Evolutionary conservation across 2,329 filamentous ascomycete species (phyloP).

Genomic region (Beauveria pseudobassiana): DNA sequence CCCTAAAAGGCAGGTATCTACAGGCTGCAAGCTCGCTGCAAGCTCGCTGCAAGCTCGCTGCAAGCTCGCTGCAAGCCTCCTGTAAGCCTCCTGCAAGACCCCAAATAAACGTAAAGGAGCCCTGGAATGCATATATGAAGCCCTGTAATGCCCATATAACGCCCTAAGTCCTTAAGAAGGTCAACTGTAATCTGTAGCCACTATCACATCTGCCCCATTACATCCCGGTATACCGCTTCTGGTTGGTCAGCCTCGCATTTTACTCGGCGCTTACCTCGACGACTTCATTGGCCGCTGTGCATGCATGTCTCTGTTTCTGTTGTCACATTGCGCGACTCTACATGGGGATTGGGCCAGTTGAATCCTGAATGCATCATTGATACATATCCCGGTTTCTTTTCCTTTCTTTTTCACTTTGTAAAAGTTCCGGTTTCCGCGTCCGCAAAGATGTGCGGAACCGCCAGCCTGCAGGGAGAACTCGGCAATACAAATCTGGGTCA

Average conservation of each 20-base stretch:
- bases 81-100: background rate
- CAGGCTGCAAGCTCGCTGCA: background rate
- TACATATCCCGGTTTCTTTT: background rate
- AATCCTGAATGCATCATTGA: background rate
- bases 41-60: background rate
- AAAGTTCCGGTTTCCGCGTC: too few species aligned
- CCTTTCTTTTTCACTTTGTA: too few species aligned
- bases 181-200: background rate
- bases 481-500: too few species aligned
- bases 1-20: background rate
- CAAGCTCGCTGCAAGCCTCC: background rate
- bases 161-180: too few species aligned
- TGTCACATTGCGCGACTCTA: background rate
- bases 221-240: background rate
- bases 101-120: too few species aligned
- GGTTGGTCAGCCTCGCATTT: background rate
- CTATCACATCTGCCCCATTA: constrained; percentile 12
- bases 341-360: background rate
- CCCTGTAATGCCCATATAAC: background rate
- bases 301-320: background rate
- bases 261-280: constrained; percentile 7
- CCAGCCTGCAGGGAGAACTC: too few species aligned
- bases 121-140: background rate
- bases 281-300: background rate
- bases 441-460: too few species aligned